phyloP scores from a whole-genome alignment of 805 yeast genomes.

The Priceomyces medius region DNA sequence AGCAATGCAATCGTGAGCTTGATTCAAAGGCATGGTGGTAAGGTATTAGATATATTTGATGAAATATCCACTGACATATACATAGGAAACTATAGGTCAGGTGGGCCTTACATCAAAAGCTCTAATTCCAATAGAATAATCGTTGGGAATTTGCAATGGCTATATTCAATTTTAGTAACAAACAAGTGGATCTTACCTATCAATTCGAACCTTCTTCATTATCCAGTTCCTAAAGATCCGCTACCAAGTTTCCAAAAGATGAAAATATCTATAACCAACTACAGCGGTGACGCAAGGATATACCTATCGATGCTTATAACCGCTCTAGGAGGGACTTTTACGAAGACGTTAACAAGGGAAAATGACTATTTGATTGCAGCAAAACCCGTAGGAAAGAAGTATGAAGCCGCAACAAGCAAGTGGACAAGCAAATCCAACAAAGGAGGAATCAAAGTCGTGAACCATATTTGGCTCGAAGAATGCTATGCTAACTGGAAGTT shows the following conservation, averaged over 20 bases:
- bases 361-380: constrained; percentile 77
- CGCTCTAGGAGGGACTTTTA: constrained; percentile 74
- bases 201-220: constrained; percentile 57
- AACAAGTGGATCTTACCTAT: constrained; percentile 56
- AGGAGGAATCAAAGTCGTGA: constrained; percentile 52
- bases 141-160: constrained; percentile 72
- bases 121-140: constrained; percentile 39
- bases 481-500: constrained; percentile 60
- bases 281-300: constrained; percentile 78
- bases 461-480: constrained; percentile 88
- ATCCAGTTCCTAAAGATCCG: constrained; percentile 59
- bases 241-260: constrained; percentile 55
- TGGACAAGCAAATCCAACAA: constrained; percentile 46
- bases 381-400: constrained; percentile 68
- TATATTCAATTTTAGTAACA: constrained; percentile 62
- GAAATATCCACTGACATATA: constrained; percentile 35
- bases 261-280: constrained; percentile 70
- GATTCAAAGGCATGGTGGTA: constrained; percentile 57
- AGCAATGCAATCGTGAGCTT: constrained; percentile 40
- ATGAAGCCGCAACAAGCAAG: constrained; percentile 57
- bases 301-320: constrained; percentile 65
- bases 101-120: constrained; percentile 53
- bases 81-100: constrained; percentile 62
- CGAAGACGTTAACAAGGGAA: constrained; percentile 59
- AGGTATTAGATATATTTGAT: constrained; percentile 26